Base-by-base conservation (phyloP, 1,139 yeast genomes). In the Nakaseomyces uthaithaninus region DNA sequence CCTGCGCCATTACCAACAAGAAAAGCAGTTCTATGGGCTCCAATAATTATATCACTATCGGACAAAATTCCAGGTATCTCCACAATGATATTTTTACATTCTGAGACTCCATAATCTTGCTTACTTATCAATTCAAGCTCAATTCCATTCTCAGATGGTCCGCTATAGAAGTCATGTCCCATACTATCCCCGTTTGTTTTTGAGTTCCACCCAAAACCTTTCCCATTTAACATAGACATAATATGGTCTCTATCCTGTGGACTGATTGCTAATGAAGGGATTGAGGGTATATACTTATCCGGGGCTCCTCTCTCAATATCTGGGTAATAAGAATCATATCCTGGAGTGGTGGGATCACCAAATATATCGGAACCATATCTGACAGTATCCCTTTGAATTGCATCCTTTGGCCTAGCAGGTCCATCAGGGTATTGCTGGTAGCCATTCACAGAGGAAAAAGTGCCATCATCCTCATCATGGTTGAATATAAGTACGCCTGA, bases 291-390 rank as follows among this genome's bases (percentile, higher is more conserved):
- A 24, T 72, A 70, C 6, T 57, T 65, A 16, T 56, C 52, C 0
- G 76, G 72, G 16, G 65, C 53, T 5, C 54, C 44, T 37, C 74
- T 53, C 41, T 60, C 66, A 7, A 64, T 62, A 17, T 56, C 46
- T 2, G 54, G 49, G 20, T 52, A 53, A 27, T 61, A 59, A 8
- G 69, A 55, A n/a, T 75, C 59, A 61, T 64, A 68, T 3, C 72
- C 72, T 1, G 83, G 77, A 30, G 81, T 77, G 1, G 87, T 77
- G 27, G 89, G 89, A 54, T 80, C 89, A 17, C 89, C 89, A 0
- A 86, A 85, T 23, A 63, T 64, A 24, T 73, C 75, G 4, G 77
- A 72, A 42, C 77, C 67, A 47, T 68, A 76, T 46, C 70, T 77
- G 1, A 74, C 80, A 11, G 81, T 69, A 4, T 74, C 79, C 53